phyloP scores from a whole-genome alignment of 208 protist species.

The Leishmania braziliensis region DNA sequence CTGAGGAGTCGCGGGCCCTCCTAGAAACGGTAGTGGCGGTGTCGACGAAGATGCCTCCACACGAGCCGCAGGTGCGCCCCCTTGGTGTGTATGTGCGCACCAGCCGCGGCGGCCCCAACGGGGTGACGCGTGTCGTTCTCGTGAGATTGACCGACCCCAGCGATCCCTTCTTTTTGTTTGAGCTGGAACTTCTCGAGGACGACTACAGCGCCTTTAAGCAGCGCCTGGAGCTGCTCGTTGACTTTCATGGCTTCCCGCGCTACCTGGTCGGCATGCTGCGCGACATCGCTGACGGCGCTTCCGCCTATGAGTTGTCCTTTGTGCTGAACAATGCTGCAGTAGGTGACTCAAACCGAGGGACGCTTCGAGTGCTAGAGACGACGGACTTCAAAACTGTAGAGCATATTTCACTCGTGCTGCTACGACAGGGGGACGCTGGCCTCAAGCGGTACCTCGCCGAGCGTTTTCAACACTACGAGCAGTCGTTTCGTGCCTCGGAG shows the following conservation, averaged over 20 bases:
- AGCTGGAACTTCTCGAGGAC: constrained; percentile 81
- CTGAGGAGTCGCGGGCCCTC: constrained; percentile 7
- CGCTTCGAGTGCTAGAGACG: constrained; percentile 70
- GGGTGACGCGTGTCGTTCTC: constrained; percentile 46
- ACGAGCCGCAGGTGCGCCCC: constrained; percentile 19
- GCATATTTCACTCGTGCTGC: constrained; percentile 76
- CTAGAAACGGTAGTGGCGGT: constrained; percentile 23
- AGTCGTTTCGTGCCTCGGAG: constrained; percentile 31
- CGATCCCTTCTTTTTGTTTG: constrained; percentile 87
- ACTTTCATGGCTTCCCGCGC: constrained; percentile 82
- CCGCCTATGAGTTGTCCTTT: constrained; percentile 60
- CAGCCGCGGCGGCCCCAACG: constrained; percentile 41
- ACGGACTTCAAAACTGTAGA: constrained; percentile 84
- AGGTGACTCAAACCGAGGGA: constrained; percentile 33
- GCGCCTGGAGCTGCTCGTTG: constrained; percentile 75
- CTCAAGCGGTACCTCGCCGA: constrained; percentile 87
- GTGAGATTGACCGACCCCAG: constrained; percentile 76
- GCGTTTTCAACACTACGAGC: constrained; percentile 77
- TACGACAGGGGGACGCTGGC: constrained; percentile 79
- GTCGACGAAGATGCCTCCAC: constrained; percentile 10
- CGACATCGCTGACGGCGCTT: constrained; percentile 41
- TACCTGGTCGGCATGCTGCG: constrained; percentile 76
- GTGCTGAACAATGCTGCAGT: constrained; percentile 20
- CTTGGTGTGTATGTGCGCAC: constrained; percentile 37
- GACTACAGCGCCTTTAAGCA: constrained; percentile 86